Base-by-base conservation (phyloP, 768 basidiomycete genomes). In the Hygrocybe coccinea region DNA sequence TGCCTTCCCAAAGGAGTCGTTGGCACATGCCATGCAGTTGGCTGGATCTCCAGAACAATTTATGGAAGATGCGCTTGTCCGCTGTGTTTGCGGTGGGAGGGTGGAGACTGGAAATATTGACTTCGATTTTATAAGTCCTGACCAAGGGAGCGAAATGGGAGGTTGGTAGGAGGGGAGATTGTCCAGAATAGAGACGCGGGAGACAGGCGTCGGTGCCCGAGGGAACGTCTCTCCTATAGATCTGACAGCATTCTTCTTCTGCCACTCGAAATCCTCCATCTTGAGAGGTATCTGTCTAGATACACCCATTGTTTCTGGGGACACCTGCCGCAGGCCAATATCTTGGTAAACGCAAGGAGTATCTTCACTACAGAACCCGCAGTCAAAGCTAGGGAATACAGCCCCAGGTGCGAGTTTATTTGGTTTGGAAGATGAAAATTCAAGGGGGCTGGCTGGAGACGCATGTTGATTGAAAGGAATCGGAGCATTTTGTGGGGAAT, bases 1-100 rank as follows among this genome's bases (percentile, higher is more conserved):
- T 5, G 90, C 91, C 64, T 87, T 86, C 9, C 91, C 91, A 60
- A 94, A 94, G 19, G 79, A 78, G 67, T 94, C 92, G 63, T 89
- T 86, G 3, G 85, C 86, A 65, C 92, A 95, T 3, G 91, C 92
- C 51, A 81, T 68, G 65, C 92, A 95, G 68, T 93, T 92, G 8
- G 80, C 77, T 2, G 92, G 92, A 64, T 95, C 90, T 11, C 92
- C 92, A 15, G 91, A 88, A 68, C 92, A 95, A 34, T 70, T 79
- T 14, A 69, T 66, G 36, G 70, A 64, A 14, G 63, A 46, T 2
- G 44, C 5, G 7, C 17, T 19, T 7, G 43, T 11, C 7, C 14
- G 17, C 14, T 17, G 8, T 9, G 43, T 9, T 56, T 22, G 61
- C 58, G 35, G 67, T 56, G 39, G 67, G 59, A 21, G 71, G 62